Conservation (phyloP, 495 filamentous ascomycete genomes). For the Aspergillus affinis region DNA sequence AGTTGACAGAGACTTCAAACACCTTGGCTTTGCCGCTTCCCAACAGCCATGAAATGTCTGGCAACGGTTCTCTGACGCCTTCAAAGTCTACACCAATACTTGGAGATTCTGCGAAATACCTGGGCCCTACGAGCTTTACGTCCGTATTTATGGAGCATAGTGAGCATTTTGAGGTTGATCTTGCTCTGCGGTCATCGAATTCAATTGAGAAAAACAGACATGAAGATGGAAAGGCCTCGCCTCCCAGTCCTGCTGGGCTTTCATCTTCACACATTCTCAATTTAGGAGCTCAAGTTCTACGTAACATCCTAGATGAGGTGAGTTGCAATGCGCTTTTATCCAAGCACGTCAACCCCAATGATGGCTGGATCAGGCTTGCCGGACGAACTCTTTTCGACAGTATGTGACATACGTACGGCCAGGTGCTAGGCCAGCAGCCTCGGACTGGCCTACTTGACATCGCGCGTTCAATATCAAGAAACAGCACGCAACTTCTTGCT, state of each 20-base stretch:
- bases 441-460: neutral
- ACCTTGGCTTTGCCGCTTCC: too few species aligned
- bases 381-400: neutral
- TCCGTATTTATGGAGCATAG: conserved; percentile 11
- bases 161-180: conserved; percentile 4
- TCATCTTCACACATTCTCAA: neutral
- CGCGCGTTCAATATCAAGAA: neutral
- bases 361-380: conserved; percentile 2
- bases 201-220: neutral
- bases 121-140: conserved; percentile 7
- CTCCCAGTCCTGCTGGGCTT: neutral
- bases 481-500: neutral
- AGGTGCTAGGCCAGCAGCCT: neutral
- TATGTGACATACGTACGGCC: conserved; percentile 2
- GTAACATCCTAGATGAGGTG: conserved; percentile 3
- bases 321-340: neutral
- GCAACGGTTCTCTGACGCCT: too few species aligned
- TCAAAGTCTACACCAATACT: too few species aligned
- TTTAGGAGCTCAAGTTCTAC: conserved; percentile 4
- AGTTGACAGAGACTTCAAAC: too few species aligned
- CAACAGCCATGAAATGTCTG: too few species aligned
- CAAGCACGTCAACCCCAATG: neutral
- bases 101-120: conserved; percentile 8
- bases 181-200: neutral
- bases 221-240: neutral